These are phyloP conservation scores for Opeltia flavorubescens DNA, from an alignment of 495 filamentous ascomycete species.

Conservation along the genomic window DNA sequence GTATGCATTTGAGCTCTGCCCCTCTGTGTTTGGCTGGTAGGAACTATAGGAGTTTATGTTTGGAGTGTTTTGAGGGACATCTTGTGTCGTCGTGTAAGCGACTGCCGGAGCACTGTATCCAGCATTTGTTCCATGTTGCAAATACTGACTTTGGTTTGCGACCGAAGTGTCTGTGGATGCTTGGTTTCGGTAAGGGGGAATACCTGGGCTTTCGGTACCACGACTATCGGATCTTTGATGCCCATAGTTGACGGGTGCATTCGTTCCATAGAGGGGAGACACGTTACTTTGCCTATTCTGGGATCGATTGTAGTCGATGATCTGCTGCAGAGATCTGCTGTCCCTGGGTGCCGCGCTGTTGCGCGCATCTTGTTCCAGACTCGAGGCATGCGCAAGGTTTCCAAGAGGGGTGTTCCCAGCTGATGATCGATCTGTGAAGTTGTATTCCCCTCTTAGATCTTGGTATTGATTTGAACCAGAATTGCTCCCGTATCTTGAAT, in stretches of 20 bases:
- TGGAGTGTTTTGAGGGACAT: neutral
- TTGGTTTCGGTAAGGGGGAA: neutral
- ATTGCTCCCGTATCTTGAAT: neutral
- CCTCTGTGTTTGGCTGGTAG: neutral
- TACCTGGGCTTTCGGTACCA: neutral
- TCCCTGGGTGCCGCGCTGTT: neutral
- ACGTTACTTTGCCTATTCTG: neutral
- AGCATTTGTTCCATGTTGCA: neutral
- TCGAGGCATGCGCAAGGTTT: constrained; percentile 18
- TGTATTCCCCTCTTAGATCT: neutral
- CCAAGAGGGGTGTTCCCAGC: constrained; percentile 13
- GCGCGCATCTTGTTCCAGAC: constrained; percentile 6
- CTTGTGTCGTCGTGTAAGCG: neutral
- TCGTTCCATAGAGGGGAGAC: neutral
- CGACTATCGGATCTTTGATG: constrained; percentile 2
- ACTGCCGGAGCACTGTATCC: neutral
- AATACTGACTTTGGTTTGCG: neutral
- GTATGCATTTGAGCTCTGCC: neutral
- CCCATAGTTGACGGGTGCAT: neutral
- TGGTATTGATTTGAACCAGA: neutral
- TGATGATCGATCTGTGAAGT: neutral
- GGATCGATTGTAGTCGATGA: constrained; percentile 9
- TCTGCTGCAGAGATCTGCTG: constrained; percentile 2
- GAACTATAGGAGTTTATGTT: neutral
- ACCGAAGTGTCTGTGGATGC: neutral